Percentiles rank a stretch among this genome's conserved stretches.
These are phyloP conservation scores for Physcia stellaris DNA, from an alignment of 495 filamentous ascomycete species.

Conservation along the genomic window DNA sequence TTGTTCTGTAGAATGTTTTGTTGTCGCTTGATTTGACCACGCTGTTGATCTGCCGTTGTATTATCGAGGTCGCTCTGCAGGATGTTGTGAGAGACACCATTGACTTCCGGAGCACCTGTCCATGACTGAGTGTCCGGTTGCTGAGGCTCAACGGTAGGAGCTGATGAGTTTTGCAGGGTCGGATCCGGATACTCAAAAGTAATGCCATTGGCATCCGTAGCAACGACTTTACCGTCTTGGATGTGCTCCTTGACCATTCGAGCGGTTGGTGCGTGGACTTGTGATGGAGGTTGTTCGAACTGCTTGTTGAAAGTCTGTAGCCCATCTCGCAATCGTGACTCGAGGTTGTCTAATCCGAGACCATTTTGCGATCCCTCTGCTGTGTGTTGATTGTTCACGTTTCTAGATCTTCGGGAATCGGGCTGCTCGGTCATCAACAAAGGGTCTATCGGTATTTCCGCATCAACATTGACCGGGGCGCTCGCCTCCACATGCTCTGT, in stretches of 20 bases:
- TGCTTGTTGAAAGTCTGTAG: neutral
- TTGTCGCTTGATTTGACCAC: slow-evolving; percentile 11
- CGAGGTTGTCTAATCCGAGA: neutral
- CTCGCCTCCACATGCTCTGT: slow-evolving; percentile 13
- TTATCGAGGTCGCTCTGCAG: slow-evolving; percentile 4
- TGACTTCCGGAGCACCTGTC: slow-evolving; percentile 12
- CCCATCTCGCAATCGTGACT: neutral
- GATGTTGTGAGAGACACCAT: slow-evolving; percentile 1
- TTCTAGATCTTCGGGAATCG: neutral
- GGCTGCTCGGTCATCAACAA: slow-evolving; percentile 22
- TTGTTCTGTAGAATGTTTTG: slow-evolving; percentile 13
- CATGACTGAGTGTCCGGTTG: slow-evolving; percentile 6
- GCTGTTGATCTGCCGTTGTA: slow-evolving; percentile 6
- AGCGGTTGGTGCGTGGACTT: slow-evolving; percentile 18
- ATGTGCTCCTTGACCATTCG: slow-evolving; percentile 17
- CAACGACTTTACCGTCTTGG: slow-evolving; percentile 7
- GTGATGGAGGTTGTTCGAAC: neutral
- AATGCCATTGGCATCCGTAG: slow-evolving; percentile 7
- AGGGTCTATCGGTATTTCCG: slow-evolving; percentile 38
- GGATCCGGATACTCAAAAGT: slow-evolving; percentile 17
- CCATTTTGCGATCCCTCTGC: no score
- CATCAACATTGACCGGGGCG: slow-evolving; percentile 17
- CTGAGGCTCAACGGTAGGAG: slow-evolving; percentile 7
- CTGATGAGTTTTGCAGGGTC: slow-evolving; percentile 5
- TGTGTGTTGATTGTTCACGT: neutral